Evolutionary conservation across 2,329 filamentous ascomycete genomes (phyloP).

Genomic region (Trichothecium roseum): DNA sequence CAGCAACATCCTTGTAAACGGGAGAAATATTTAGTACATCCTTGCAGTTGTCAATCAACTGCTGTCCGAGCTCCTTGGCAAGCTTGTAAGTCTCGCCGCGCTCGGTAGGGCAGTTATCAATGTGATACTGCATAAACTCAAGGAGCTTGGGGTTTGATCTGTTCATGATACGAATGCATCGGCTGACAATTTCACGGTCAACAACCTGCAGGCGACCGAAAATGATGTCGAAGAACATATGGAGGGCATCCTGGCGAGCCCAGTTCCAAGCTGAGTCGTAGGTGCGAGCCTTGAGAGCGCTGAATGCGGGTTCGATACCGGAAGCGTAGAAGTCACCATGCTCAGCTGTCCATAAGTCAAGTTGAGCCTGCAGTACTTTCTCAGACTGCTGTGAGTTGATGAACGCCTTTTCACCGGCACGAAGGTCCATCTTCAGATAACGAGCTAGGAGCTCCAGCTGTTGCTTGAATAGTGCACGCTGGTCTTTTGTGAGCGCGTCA

Average conservation of each 20-base stretch:
- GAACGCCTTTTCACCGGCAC: slow-evolving; percentile 90
- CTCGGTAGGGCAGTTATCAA: slow-evolving; percentile 95
- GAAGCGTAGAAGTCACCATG: slow-evolving; percentile 94
- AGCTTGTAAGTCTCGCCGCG: slow-evolving; percentile 95
- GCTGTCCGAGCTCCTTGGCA: slow-evolving; percentile 86
- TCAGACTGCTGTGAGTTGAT: slow-evolving; percentile 77
- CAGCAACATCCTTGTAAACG: slow-evolving; percentile 88
- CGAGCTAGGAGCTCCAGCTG: slow-evolving; percentile 90
- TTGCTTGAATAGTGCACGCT: slow-evolving; percentile 93
- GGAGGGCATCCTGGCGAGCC: slow-evolving; percentile 93
- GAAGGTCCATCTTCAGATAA: slow-evolving; percentile 94
- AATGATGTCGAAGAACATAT: slow-evolving; percentile 99
- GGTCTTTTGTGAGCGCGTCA: slow-evolving; percentile 94
- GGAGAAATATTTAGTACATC: slow-evolving; percentile 77
- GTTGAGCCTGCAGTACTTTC: slow-evolving; percentile 78
- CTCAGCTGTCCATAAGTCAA: slow-evolving; percentile 91
- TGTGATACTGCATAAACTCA: slow-evolving; percentile 99
- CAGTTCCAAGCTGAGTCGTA: slow-evolving; percentile 99
- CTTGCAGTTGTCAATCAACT: slow-evolving; percentile 95
- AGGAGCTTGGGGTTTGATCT: slow-evolving; percentile 90
- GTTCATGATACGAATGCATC: slow-evolving; percentile 99
- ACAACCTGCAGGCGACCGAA: slow-evolving; percentile 89
- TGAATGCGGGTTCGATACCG: slow-evolving; percentile 91
- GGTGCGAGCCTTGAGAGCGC: slow-evolving; percentile 81
- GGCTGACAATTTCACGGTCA: slow-evolving; percentile 95